These are phyloP conservation scores for Chondrus crispus DNA, from an alignment of 23 red algal species.

Conservation along the genomic window DNA sequence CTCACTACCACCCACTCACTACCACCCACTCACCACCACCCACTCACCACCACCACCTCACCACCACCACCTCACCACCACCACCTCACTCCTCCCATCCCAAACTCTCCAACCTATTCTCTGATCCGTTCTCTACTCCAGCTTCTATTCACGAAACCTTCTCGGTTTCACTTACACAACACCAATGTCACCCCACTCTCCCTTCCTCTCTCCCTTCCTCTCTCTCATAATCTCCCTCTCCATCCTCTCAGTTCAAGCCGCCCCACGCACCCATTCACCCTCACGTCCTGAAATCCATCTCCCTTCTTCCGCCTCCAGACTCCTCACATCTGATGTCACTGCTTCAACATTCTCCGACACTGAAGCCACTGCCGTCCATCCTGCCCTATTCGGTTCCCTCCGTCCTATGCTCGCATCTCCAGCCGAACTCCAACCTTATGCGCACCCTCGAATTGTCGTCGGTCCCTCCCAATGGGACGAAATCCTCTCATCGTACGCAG, in stretches of 20 bases:
- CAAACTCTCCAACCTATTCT: too few species aligned
- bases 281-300: not conserved
- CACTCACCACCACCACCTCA: too few species aligned
- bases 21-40: too few species aligned
- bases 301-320: not conserved
- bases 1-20: too few species aligned
- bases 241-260: not conserved
- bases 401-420: not conserved
- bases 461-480: slow-evolving; percentile 12
- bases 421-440: not conserved
- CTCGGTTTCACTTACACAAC: too few species aligned
- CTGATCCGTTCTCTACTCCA: too few species aligned
- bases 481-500: not conserved
- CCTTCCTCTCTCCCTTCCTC: not conserved
- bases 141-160: too few species aligned
- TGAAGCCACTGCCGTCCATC: not conserved
- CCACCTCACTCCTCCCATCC: too few species aligned
- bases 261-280: not conserved
- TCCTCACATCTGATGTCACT: not conserved
- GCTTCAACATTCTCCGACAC: not conserved
- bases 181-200: not conserved
- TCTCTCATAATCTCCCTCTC: not conserved
- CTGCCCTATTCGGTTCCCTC: not conserved
- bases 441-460: slow-evolving; percentile 33
- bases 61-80: too few species aligned